These are phyloP conservation scores for Chlamydomonas applanata DNA, from an alignment of 139 green algal genomes.

Conservation along the genomic window DNA sequence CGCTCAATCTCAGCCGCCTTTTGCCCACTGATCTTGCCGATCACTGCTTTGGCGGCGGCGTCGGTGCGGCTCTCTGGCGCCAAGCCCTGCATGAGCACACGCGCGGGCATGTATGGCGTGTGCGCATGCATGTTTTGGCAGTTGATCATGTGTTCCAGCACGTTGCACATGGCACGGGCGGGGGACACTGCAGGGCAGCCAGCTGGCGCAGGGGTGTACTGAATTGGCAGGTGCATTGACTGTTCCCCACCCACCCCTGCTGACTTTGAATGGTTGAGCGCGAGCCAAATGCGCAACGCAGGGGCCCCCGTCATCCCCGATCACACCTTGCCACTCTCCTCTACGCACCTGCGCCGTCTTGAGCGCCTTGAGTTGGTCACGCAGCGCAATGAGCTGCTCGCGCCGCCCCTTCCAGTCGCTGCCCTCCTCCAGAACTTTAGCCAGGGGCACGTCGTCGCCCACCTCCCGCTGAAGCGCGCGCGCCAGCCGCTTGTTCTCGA, in stretches of 20 bases:
- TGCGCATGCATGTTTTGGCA: too few species aligned
- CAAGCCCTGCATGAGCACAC: conserved; percentile 8
- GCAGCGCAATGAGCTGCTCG: conserved; percentile 63
- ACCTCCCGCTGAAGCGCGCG: conserved; percentile 61
- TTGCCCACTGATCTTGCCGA: conserved; percentile 37
- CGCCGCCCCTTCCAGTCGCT: conserved; percentile 54
- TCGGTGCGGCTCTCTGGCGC: conserved; percentile 29
- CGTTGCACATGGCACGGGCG: too few species aligned
- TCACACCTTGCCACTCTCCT: background rate
- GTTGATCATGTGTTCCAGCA: too few species aligned
- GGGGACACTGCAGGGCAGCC: too few species aligned
- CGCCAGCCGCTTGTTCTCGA: conserved; percentile 53
- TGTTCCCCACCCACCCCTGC: too few species aligned
- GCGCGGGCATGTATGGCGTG: too few species aligned
- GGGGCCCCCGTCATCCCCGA: too few species aligned
- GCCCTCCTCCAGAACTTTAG: conserved; percentile 24
- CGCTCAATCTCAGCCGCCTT: conserved; percentile 36
- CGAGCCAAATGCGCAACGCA: too few species aligned
- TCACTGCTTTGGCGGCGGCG: conserved; percentile 30
- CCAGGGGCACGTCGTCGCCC: conserved; percentile 60
- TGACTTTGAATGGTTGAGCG: too few species aligned
- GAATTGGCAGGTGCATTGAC: too few species aligned
- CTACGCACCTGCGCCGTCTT: conserved; percentile 26
- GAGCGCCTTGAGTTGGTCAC: conserved; percentile 53
- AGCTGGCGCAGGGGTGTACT: too few species aligned